A percentile compares a stretch with the other conserved stretches of the same genome.
These are phyloP conservation scores for Trichoderma pleuroti DNA, from an alignment of 2,329 filamentous ascomycete species.

Conservation along the genomic window DNA sequence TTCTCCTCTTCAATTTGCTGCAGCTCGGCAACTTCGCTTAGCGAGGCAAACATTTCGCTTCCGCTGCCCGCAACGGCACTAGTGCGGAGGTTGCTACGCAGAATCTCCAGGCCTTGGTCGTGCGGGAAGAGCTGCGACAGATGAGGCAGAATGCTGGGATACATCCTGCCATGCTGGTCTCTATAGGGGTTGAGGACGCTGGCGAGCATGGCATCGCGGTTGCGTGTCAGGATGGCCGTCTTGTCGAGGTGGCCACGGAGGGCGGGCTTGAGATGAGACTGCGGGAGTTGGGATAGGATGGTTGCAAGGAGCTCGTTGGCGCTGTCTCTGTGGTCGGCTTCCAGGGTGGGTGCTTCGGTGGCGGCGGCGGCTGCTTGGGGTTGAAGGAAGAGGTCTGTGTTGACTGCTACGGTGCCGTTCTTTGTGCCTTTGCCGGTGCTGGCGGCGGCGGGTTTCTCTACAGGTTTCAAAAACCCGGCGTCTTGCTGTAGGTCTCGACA, in stretches of 20 bases:
- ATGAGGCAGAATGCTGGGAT: slow-evolving; percentile 76
- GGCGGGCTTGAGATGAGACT: slow-evolving; percentile 64
- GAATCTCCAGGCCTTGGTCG: slow-evolving; percentile 65
- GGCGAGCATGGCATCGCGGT: slow-evolving; percentile 71
- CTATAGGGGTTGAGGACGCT: slow-evolving; percentile 77
- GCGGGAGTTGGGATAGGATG: slow-evolving; percentile 61
- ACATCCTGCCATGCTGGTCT: slow-evolving; percentile 58
- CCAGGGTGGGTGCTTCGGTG: slow-evolving; percentile 35
- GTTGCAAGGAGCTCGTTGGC: slow-evolving; percentile 60
- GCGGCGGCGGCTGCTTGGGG: slow-evolving; percentile 33
- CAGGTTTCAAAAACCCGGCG: slow-evolving; percentile 44
- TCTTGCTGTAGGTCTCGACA: slow-evolving; percentile 69
- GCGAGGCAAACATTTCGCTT: slow-evolving; percentile 29
- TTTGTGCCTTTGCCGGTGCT: slow-evolving; percentile 30
- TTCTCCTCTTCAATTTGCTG: slow-evolving; percentile 39
- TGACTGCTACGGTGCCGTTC: slow-evolving; percentile 47
- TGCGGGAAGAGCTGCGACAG: slow-evolving; percentile 62
- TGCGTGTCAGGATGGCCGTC: slow-evolving; percentile 68
- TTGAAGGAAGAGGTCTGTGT: slow-evolving; percentile 69
- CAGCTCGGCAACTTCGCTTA: slow-evolving; percentile 36
- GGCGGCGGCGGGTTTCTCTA: slow-evolving; percentile 32
- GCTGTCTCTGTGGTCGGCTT: slow-evolving; percentile 48
- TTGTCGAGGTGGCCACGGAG: slow-evolving; percentile 74
- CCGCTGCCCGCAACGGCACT: slow-evolving; percentile 27
- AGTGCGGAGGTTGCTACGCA: slow-evolving; percentile 58